Base-by-base conservation (phyloP, 352 stramenopile genomes). In the Phytopythium ostracodes region DNA sequence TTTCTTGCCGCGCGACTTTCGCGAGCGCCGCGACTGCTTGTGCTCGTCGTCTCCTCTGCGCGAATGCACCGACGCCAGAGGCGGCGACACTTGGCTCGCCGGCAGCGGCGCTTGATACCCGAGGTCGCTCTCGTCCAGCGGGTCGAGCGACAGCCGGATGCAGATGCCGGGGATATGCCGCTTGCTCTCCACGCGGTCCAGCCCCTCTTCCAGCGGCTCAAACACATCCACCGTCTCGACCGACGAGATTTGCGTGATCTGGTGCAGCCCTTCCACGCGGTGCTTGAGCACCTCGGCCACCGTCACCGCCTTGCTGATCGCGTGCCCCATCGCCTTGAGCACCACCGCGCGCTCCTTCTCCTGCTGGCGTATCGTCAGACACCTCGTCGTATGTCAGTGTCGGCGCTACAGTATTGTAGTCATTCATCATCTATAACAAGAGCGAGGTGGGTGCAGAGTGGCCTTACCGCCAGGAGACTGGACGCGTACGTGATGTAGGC, bases 261-360 rank as follows among this genome's bases (percentile, higher is more conserved):
- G 82, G 64, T 95, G 84, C 57, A 95, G 59, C 35, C 81, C 64
- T 15, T 72, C 74, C 18, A 95, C 70, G 47, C 81, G 77, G 60
- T 92, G 83, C 66, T 95, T 95, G 44, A 95, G 67, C 50, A 92
- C 83, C 69, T 95, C 87, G 8, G 84, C 83, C 51, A 95, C 87
- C 4, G 80, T 91, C 67, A 95, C 87, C 17, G 87, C 84, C 65
- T 94, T 94, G 69, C 72, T 87, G 71, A 95, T 95, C 36, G 84
- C 84, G 49, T 91, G 81, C 56, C 84, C 87, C 82, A 92, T 92
- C 38, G 84, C 87, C 64, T 89, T 92, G 27, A 95, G 60, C 64
- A 90, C 77, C 38, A 94, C 72, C 8, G 46, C 63, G 38, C 66
- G 73, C 70, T 91, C 77, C 46, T 75, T 79, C 60, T 89, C 82